Evolutionary conservation across 805 yeast genomes (phyloP).

Genomic region (Saturnispora besseyi): DNA sequence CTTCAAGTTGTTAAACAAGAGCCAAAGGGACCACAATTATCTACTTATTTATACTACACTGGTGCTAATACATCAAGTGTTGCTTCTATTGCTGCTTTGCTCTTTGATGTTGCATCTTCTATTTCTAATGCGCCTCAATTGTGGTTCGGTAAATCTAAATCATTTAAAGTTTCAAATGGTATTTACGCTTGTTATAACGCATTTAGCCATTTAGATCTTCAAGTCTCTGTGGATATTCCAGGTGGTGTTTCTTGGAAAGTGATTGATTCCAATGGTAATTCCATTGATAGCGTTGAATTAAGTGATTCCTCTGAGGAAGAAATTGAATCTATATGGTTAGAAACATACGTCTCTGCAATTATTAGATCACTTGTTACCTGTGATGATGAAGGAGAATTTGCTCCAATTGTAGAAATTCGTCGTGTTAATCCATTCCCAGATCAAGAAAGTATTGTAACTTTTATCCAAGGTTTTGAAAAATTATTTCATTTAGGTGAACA

Average conservation of each 20-base stretch:
- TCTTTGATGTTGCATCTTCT: conserved; percentile 58
- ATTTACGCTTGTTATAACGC: conserved; percentile 59
- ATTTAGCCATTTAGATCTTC: conserved; percentile 54
- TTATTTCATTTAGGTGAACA: conserved; percentile 59
- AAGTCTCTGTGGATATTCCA: conserved; percentile 67
- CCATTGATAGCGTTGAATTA: conserved; percentile 25
- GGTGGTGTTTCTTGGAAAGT: conserved; percentile 57
- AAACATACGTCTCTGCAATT: conserved; percentile 62
- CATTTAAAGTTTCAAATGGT: conserved; percentile 63
- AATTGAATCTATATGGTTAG: conserved; percentile 42
- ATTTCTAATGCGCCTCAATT: conserved; percentile 54
- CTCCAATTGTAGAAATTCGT: conserved; percentile 73
- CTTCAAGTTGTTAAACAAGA: conserved; percentile 38
- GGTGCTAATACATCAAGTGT: conserved; percentile 72
- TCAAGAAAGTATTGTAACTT: conserved; percentile 39
- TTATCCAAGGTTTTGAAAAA: conserved; percentile 55
- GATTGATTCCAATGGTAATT: conserved; percentile 44
- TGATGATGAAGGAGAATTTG: conserved; percentile 60
- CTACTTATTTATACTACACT: conserved; percentile 60
- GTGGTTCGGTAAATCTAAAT: conserved; percentile 73
- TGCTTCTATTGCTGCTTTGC: conserved; percentile 68
- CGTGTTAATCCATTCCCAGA: conserved; percentile 64
- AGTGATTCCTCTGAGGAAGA: conserved; percentile 25
- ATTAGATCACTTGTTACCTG: conserved; percentile 62
- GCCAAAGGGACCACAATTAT: conserved; percentile 22